Evolutionary conservation across 108 stramenopile species (phyloP).

Genomic region (Pseudonitzschia multiseries): DNA sequence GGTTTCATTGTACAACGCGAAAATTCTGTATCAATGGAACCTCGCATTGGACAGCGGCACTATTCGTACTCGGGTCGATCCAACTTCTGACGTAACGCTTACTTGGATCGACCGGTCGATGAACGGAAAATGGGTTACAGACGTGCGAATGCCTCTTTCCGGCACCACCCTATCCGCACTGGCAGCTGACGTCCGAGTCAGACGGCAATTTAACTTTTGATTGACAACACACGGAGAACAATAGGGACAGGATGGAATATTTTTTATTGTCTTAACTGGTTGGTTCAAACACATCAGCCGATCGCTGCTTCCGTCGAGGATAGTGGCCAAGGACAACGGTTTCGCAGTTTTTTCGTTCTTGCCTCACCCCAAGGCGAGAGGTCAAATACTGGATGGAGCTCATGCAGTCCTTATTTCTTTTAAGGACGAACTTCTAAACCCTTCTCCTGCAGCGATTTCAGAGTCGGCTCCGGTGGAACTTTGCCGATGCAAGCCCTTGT

Average conservation of each 20-base stretch:
- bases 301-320: not conserved
- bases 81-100: constrained; percentile 41
- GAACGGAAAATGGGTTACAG: constrained; percentile 51
- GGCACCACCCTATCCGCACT: constrained; percentile 41
- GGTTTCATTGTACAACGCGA: constrained; percentile 49
- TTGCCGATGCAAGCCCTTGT: constrained; percentile 80
- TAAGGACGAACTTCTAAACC: constrained; percentile 54
- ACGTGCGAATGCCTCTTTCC: constrained; percentile 47
- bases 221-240: not conserved
- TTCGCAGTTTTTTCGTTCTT: not conserved
- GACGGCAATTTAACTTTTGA: constrained; percentile 59
- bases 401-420: not conserved
- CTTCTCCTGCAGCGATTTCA: constrained; percentile 78
- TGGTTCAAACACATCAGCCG: not conserved
- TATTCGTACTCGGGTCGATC: constrained; percentile 51
- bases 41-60: constrained; percentile 35
- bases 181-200: constrained; percentile 51
- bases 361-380: not conserved
- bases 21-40: constrained; percentile 54
- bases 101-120: constrained; percentile 51
- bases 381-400: not conserved
- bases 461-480: constrained; percentile 74
- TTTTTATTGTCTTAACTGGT: not conserved
- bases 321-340: not conserved
- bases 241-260: not conserved